phyloP scores from a whole-genome alignment of 2,329 filamentous ascomycete species.

The Tolypocladium ovalisporum region DNA sequence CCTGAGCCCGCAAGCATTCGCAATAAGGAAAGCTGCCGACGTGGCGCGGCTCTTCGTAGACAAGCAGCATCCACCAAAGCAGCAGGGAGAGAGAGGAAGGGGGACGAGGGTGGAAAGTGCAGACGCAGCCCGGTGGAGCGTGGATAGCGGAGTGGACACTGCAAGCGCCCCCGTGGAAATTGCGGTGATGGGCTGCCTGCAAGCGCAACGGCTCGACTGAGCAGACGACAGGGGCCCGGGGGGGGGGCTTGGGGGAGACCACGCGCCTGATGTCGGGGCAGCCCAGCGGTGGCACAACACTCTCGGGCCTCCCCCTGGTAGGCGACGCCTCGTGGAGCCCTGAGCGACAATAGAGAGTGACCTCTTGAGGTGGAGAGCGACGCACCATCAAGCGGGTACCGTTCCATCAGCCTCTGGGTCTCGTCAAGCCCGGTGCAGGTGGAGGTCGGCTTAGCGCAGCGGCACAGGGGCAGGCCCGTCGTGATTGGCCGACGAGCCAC shows the following conservation, averaged over 20 bases:
- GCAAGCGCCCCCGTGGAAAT: neutral
- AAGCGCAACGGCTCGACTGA: neutral
- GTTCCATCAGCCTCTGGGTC: neutral
- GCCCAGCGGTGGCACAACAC: neutral
- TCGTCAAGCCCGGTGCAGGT: neutral
- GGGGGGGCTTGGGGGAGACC: neutral
- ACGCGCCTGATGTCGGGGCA: neutral
- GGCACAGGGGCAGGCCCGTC: conserved; percentile 1
- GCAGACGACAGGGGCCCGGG: neutral
- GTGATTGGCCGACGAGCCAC: neutral
- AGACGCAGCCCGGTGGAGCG: neutral
- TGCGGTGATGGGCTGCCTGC: neutral
- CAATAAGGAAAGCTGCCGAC: neutral
- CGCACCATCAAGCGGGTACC: neutral
- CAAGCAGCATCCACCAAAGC: neutral
- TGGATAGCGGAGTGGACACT: neutral
- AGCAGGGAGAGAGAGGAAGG: neutral
- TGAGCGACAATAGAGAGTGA: neutral
- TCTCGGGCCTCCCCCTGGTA: neutral
- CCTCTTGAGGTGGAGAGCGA: fast-evolving
- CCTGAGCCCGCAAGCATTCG: neutral
- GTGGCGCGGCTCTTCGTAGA: neutral
- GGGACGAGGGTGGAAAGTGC: neutral
- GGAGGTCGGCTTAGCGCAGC: neutral
- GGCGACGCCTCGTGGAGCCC: neutral